Conservation (phyloP, 352 stramenopile genomes). For the Phytopythium vexans region DNA sequence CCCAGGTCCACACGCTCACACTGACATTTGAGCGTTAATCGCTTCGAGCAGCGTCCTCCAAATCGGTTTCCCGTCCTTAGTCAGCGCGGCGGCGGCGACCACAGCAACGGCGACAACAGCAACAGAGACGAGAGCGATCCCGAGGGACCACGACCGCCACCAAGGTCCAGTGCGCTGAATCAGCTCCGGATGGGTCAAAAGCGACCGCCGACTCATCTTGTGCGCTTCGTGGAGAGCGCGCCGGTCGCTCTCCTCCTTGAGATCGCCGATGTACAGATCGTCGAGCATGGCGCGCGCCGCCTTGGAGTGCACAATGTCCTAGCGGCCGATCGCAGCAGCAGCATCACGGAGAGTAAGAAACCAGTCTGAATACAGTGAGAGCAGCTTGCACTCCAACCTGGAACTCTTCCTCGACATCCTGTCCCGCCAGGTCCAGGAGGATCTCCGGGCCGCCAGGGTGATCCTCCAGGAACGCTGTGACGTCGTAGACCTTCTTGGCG, state of each 20-base stretch:
- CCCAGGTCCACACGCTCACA: no score
- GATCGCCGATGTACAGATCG: slow-evolving; percentile 85
- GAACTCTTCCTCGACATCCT: slow-evolving; percentile 83
- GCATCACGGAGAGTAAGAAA: slow-evolving; percentile 68
- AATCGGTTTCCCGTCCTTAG: no score
- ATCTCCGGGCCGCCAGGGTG: slow-evolving; percentile 93
- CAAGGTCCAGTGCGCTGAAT: not conserved
- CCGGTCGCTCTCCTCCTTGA: slow-evolving; percentile 31
- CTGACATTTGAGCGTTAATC: no score
- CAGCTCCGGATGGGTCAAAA: slow-evolving; percentile 12
- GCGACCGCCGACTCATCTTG: slow-evolving; percentile 21
- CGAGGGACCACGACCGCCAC: not conserved
- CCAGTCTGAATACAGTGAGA: slow-evolving; percentile 35
- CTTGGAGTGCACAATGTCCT: slow-evolving; percentile 92
- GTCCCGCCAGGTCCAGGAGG: slow-evolving; percentile 84
- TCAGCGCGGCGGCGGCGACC: not conserved
- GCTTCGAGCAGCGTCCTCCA: no score
- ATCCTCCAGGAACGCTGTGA: slow-evolving; percentile 93
- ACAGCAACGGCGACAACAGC: not conserved
- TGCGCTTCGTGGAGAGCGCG: slow-evolving; percentile 8
- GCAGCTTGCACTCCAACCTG: slow-evolving; percentile 27
- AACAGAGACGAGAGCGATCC: not conserved
- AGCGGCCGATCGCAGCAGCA: slow-evolving; percentile 17
- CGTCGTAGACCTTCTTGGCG: slow-evolving; percentile 90
- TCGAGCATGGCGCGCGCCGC: slow-evolving; percentile 85